A percentile compares a stretch with the other conserved stretches of the same genome.
Conservation (phyloP, 2,329 filamentous ascomycete genomes). For the Microsporum canis region DNA sequence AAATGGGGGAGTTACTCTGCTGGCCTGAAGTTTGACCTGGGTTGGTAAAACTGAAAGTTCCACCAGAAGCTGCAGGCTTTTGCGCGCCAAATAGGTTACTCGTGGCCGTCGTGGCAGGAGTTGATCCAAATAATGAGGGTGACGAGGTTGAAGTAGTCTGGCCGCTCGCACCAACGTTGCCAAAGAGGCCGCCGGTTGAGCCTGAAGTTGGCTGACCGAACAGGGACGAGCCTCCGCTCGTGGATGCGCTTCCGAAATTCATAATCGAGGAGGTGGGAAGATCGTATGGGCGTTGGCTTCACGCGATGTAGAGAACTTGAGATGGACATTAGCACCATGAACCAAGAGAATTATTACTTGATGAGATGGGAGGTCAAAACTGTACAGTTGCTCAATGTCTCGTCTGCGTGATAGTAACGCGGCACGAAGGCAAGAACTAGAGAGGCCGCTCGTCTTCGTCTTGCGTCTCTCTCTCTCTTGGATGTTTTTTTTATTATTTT, state of each 20-base stretch:
- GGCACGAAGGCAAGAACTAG: background rate
- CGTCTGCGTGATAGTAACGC: background rate
- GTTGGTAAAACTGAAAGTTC: slow-evolving; percentile 13
- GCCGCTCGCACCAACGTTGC: slow-evolving; percentile 12
- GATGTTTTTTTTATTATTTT: background rate
- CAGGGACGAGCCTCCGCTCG: slow-evolving; percentile 23
- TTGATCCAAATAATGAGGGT: slow-evolving; percentile 9
- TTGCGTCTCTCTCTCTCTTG: background rate
- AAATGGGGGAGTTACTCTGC: slow-evolving; percentile 19
- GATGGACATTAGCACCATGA: background rate
- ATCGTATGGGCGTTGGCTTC: background rate
- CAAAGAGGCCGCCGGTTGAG: slow-evolving; percentile 11
- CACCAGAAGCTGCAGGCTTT: slow-evolving; percentile 10
- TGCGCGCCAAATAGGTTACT: background rate
- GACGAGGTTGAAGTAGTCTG: slow-evolving; percentile 3
- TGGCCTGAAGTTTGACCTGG: slow-evolving; percentile 23
- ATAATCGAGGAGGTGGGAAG: background rate
- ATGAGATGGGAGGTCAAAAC: background rate
- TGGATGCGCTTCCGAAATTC: slow-evolving; percentile 29
- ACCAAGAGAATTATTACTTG: background rate
- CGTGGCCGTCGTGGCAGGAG: slow-evolving; percentile 2
- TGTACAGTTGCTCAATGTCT: background rate
- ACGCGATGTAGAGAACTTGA: background rate
- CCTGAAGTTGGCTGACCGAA: slow-evolving; percentile 10
- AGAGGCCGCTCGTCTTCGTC: background rate